Evolutionary conservation across 306 rosid genomes (phyloP), one percentile per base, ranked within the genome.

Genomic region (Cajanus cajan): DNA sequence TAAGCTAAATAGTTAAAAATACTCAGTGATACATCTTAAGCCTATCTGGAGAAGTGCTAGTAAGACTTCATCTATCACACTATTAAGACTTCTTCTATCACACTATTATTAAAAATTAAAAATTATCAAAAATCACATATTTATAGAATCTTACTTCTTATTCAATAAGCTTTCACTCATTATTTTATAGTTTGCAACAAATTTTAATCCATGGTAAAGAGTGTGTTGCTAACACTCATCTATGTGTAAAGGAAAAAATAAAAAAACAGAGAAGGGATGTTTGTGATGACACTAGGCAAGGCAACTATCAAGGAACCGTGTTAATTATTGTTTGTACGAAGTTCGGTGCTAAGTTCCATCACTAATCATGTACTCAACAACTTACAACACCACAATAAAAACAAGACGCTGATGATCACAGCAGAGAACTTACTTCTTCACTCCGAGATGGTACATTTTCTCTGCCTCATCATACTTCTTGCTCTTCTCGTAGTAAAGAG

Each of bases 381-480:
- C 31, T n/a, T n/a, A 28, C 31, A 28, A 28, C 45, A 63, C 8
- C 36, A 19, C n/a, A 48, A 0, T 55, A 1, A 13, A 65, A 78
- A 18, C 50, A 68, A 65, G 24, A 66, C 37, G 73, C 8, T 66
- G 68, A 6, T 44, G 24, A 67, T 44, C 58, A 68, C 33, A 41
- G 64, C 69, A 68, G 6, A 81, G 9, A 85, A 77, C 82, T 80
- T 82, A 94, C 98, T 87, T 94, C 69, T 86, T 79, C 68, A 80
- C 86, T 79, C 89, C 89, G 58, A 79, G 31, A 71, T 79, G 86
- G 47, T 86, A 82, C 86, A 82, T 91, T 64, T 82, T 91, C 75
- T 94, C 98, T 75, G 94, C 96, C 73, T 90, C 96, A 31, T 90
- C 98, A 71, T 85, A 84, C 51, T 69, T 94, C 88, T 90, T 94